Evolutionary conservation across 768 basidiomycete species (phyloP).

Genomic region (Pisolithus tinctorius): DNA sequence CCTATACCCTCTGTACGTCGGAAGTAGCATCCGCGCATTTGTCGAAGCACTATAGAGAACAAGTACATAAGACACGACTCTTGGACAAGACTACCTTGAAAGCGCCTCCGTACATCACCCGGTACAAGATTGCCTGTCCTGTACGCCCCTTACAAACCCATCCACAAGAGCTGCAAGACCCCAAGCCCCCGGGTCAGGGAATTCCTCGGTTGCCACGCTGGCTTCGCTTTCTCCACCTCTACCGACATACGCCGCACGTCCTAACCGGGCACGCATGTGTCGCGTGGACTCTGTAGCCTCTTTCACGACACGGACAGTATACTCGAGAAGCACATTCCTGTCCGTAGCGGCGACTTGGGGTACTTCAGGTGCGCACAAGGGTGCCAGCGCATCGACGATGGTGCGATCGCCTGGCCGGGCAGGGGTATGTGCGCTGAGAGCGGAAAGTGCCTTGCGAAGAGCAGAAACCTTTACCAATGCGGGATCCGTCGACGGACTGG

Average conservation of each 20-base stretch:
- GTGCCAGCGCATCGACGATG: constrained; percentile 45
- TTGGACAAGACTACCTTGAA: too few species aligned
- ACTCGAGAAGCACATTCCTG: background rate
- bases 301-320: constrained; percentile 28
- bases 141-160: constrained; percentile 27
- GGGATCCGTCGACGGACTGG: background rate
- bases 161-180: constrained; percentile 38
- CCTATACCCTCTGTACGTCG: too few species aligned
- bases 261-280: constrained; percentile 40
- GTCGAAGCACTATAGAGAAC: too few species aligned
- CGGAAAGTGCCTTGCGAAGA: constrained; percentile 21
- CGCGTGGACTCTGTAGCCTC: constrained; percentile 43
- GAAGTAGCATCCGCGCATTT: too few species aligned
- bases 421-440: constrained; percentile 38
- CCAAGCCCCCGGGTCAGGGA: constrained; percentile 53
- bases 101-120: too few species aligned
- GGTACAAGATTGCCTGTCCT: background rate
- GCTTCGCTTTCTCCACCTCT: constrained; percentile 7
- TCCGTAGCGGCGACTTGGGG: background rate
- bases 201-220: constrained; percentile 22
- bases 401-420: constrained; percentile 52
- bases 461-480: constrained; percentile 3
- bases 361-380: constrained; percentile 32
- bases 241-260: constrained; percentile 45
- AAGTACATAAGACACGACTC: too few species aligned